These are phyloP conservation scores for Leishmania gerbilli DNA, from an alignment of 208 protist species.

Conservation along the genomic window DNA sequence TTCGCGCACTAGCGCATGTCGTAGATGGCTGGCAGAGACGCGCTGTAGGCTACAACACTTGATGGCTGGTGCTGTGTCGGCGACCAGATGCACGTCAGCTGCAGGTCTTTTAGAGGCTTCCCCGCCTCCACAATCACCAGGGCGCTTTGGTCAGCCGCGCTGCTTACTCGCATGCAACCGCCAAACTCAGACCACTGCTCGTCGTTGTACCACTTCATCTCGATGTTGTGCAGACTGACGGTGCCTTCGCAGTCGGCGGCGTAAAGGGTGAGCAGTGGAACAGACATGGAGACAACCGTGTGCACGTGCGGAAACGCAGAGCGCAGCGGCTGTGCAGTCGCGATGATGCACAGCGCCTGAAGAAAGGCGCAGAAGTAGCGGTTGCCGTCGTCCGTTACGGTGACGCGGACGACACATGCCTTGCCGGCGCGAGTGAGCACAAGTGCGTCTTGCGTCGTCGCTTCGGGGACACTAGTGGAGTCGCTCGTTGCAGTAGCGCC, in stretches of 20 bases:
- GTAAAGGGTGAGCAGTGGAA: conserved; percentile 66
- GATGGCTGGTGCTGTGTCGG: conserved; percentile 18
- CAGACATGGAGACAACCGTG: conserved; percentile 31
- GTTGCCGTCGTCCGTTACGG: conserved; percentile 30
- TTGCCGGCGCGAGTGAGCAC: conserved; percentile 36
- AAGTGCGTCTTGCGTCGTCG: conserved; percentile 31
- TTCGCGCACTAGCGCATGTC: conserved; percentile 36
- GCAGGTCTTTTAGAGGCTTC: conserved; percentile 52
- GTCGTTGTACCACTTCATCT: conserved; percentile 66
- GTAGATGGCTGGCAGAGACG: conserved; percentile 56
- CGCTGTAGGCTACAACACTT: conserved; percentile 53
- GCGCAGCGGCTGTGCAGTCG: conserved; percentile 32
- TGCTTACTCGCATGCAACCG: conserved; percentile 32
- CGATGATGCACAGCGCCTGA: conserved; percentile 37
- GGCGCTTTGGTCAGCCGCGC: conserved; percentile 52
- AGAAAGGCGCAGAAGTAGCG: conserved; percentile 8
- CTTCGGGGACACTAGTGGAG: too few relatives aligned
- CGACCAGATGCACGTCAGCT: conserved; percentile 33
- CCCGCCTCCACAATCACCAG: conserved; percentile 58
- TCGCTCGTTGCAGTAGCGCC: neutral
- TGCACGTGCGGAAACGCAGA: conserved; percentile 29
- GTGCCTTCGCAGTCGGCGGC: conserved; percentile 58
- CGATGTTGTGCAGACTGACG: conserved; percentile 69
- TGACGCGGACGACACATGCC: conserved; percentile 33
- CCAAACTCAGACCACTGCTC: conserved; percentile 32